These are phyloP conservation scores for Rhizopus microsporus DNA, from an alignment of 371 early-diverging fungal genomes.

Conservation along the genomic window DNA sequence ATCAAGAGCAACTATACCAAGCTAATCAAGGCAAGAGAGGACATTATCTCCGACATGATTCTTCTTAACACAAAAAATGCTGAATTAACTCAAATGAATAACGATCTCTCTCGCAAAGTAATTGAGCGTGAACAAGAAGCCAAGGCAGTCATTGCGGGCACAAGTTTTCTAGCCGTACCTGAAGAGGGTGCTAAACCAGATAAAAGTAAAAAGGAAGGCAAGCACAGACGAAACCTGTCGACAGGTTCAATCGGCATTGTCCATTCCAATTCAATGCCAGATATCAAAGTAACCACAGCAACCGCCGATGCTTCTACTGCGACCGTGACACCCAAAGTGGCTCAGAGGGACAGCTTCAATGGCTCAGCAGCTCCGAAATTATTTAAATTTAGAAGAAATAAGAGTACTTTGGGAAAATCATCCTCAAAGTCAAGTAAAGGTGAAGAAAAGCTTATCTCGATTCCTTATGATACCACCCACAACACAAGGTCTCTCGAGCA, in stretches of 20 bases:
- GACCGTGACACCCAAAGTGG: conserved; percentile 24
- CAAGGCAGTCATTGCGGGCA: conserved; percentile 41
- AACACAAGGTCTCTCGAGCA: conserved; percentile 18
- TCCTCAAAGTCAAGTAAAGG: conserved; percentile 13
- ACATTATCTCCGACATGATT: conserved; percentile 57
- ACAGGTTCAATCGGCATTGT: conserved; percentile 26
- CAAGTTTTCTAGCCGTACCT: conserved; percentile 18
- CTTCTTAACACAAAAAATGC: conserved; percentile 60
- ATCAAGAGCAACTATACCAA: conserved; percentile 21
- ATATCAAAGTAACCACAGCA: conserved; percentile 8
- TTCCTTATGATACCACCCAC: conserved; percentile 30
- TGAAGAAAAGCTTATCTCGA: conserved; percentile 26
- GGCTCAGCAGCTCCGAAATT: conserved; percentile 44
- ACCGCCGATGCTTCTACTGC: neutral
- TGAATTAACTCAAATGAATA: conserved; percentile 57
- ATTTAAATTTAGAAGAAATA: conserved; percentile 48
- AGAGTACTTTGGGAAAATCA: conserved; percentile 20
- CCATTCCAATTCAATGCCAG: conserved; percentile 11
- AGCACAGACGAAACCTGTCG: conserved; percentile 26
- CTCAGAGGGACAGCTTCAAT: conserved; percentile 45
- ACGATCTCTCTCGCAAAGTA: conserved; percentile 54
- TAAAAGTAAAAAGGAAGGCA: conserved; percentile 2
- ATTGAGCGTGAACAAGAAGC: conserved; percentile 51
- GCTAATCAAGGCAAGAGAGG: conserved; percentile 33
- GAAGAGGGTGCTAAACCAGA: conserved; percentile 3